These are phyloP conservation scores for Lichina pygmaea DNA, from an alignment of 495 filamentous ascomycete species.

Conservation along the genomic window DNA sequence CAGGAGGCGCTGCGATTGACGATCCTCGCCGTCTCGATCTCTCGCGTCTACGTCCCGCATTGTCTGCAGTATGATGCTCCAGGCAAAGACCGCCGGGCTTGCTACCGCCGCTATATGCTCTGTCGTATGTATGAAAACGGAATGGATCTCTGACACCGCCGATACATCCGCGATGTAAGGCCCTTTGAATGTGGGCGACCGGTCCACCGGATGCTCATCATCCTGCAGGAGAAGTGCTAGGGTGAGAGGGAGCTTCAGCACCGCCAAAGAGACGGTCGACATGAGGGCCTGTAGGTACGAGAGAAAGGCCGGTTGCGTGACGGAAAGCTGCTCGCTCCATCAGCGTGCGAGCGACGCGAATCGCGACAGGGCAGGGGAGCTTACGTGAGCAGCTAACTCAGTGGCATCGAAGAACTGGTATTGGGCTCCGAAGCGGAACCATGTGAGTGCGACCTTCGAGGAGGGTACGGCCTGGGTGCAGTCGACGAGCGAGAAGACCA, in stretches of 20 bases:
- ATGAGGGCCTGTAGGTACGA: conserved; percentile 36
- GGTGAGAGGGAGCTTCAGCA: conserved; percentile 35
- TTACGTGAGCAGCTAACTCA: neutral
- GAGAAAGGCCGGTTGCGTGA: conserved; percentile 21
- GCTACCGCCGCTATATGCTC: conserved; percentile 19
- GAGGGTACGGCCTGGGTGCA: conserved; percentile 19
- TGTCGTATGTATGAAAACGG: conserved; percentile 25
- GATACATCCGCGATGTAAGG: conserved; percentile 35
- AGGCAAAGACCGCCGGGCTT: conserved; percentile 44
- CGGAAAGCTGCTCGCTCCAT: conserved; percentile 14
- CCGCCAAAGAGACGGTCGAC: conserved; percentile 42
- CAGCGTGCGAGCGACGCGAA: neutral
- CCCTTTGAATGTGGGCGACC: conserved; percentile 12
- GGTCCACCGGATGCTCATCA: neutral
- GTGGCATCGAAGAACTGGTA: conserved; percentile 35
- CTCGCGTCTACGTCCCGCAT: conserved; percentile 30
- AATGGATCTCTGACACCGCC: conserved; percentile 35
- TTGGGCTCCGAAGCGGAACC: conserved; percentile 43
- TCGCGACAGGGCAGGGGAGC: neutral
- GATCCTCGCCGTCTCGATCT: conserved; percentile 29
- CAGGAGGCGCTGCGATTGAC: conserved; percentile 33
- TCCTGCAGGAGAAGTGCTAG: conserved; percentile 8
- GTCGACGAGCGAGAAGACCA: conserved; percentile 44
- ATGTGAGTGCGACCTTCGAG: conserved; percentile 30
- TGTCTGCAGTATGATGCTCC: conserved; percentile 45